Evolutionary conservation across 352 stramenopile species (phyloP), one percentile per base, ranked within the genome.

Genomic region (Phytophthora multivora): DNA sequence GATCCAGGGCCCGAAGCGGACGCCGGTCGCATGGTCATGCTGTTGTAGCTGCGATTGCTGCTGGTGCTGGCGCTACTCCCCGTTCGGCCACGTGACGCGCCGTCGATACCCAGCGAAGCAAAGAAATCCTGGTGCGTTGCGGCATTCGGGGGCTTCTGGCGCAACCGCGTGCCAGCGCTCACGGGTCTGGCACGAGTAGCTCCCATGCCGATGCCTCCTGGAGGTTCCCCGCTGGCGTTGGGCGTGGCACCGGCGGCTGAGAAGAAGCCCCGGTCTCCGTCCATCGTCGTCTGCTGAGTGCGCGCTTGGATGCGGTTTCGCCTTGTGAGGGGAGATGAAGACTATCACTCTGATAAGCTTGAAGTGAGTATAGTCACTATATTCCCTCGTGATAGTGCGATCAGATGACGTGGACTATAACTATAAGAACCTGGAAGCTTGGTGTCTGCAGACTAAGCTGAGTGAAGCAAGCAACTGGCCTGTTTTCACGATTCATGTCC

Each of bases 151-250:
- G 79, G 75, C 50, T 89, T 90, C 54, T 87, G 83, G 10, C 83
- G 76, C 62, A 93, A 52, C 13, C 66, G 79, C 39, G 79, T 88
- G 48, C 51, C 71, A n/a, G 79, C 83, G 42, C 80, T 88, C 16
- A 78, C 73, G 16, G 80, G 77, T 12, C 80, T 74, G 39, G 62
- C 39, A 35, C 69, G 66, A 18, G 65, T 71, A 16, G 51, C n/a
- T 8, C 19, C 45, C 35, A 11, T n/a, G 0, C 12, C 19, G 30
- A n/a, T 2, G 16, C 33, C 63, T 23, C 16, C 46, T 28, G n/a
- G 33, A 16, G 59, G 26, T 18, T 33, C 30, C 6, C 19, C 40
- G 15, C 35, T 40, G 5, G 28, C n/a, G 16, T 26, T 26, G 18
- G 49, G n/a, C 8, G 50, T 46, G n/a, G 43, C 53, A 19, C 23